A percentile compares a stretch with the other conserved stretches of the same genome.
phyloP scores from a whole-genome alignment of 805 yeast genomes.

The Jamesozyma spencerorum region DNA sequence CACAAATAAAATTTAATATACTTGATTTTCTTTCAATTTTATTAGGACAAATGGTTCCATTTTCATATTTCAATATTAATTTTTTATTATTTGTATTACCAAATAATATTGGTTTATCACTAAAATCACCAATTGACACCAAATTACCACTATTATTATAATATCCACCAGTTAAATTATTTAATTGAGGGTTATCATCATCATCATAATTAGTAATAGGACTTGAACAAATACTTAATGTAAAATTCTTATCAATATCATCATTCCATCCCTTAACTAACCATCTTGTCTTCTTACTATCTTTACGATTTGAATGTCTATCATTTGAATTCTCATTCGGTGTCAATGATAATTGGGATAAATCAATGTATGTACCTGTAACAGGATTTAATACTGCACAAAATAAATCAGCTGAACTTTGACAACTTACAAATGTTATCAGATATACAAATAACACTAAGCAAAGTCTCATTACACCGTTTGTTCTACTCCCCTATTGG shows the following conservation, averaged over 20 bases:
- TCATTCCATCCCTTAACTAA: slow-evolving; percentile 61
- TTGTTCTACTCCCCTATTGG: too few relatives aligned
- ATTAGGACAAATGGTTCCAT: slow-evolving; percentile 55
- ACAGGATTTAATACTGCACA: slow-evolving; percentile 27
- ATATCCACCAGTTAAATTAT: slow-evolving; percentile 41
- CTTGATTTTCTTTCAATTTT: slow-evolving; percentile 54
- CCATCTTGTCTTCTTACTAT: slow-evolving; percentile 36
- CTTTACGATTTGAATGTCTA: slow-evolving; percentile 3
- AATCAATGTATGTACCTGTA: slow-evolving; percentile 26
- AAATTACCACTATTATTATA: slow-evolving; percentile 26
- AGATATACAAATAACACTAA: background rate
- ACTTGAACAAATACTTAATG: slow-evolving; percentile 62
- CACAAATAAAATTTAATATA: slow-evolving; percentile 66
- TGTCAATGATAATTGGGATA: slow-evolving; percentile 26
- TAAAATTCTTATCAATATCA: slow-evolving; percentile 57
- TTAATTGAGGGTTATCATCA: slow-evolving; percentile 15
- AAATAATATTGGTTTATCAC: slow-evolving; percentile 57
- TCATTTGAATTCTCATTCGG: slow-evolving; percentile 14
- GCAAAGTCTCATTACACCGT: too few relatives aligned
- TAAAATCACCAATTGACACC: slow-evolving; percentile 52
- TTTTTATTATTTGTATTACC: slow-evolving; percentile 32
- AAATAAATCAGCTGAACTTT: slow-evolving; percentile 12
- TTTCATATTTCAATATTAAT: slow-evolving; percentile 55
- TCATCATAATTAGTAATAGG: slow-evolving; percentile 31
- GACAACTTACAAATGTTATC: background rate